Evolutionary conservation across 352 stramenopile genomes (phyloP), one percentile per base, ranked within the genome.

Genomic region (Globisporangium radiosum): DNA sequence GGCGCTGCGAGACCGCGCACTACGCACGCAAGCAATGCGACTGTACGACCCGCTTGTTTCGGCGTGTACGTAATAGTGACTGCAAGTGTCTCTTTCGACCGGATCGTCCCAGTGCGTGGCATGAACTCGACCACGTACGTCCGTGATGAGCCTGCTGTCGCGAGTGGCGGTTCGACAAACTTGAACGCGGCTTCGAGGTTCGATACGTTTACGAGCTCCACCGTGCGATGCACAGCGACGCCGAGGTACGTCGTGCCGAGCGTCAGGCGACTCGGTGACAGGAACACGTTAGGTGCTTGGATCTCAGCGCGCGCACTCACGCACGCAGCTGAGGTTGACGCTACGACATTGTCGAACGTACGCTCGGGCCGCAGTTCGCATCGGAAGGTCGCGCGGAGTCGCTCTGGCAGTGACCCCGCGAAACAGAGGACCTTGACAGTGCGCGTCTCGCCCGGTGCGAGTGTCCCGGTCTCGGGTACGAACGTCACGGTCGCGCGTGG

Each of bases 181-280:
- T 90, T 89, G 67, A 92, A 94, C 1, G 59, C 61, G 15, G 81
- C 77, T 38, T 86, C 76, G 19, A 92, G 73, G 52, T 92, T 94
- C 25, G 84, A 94, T 5, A 90, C 71, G 44, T 94, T 94, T 14
- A 90, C 60, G n/a, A 94, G 72, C 36, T 81, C 49, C 48, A 91
- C 39, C 0, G 64, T 77, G 11, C 73, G 60, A 1, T 65, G 70
- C 14, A 87, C 73, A 7, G 68, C 54, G 17, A 90, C 78, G 5
- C 76, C 76, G 44, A 91, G 59, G 60, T 90, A 94, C 7, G 78
- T 90, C 5, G 81, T 81, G 25, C 81, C 81, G 0, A 91, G 57
- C 1, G 68, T 25, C 11, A 92, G 45, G 37, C 69, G 67, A 0
- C 73, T 73, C 0, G 81, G 71, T 14, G 78, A 73, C 7, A 94